phyloP scores from a whole-genome alignment of 2,329 filamentous ascomycete species.

The Sclerotiophoma versabilis region DNA sequence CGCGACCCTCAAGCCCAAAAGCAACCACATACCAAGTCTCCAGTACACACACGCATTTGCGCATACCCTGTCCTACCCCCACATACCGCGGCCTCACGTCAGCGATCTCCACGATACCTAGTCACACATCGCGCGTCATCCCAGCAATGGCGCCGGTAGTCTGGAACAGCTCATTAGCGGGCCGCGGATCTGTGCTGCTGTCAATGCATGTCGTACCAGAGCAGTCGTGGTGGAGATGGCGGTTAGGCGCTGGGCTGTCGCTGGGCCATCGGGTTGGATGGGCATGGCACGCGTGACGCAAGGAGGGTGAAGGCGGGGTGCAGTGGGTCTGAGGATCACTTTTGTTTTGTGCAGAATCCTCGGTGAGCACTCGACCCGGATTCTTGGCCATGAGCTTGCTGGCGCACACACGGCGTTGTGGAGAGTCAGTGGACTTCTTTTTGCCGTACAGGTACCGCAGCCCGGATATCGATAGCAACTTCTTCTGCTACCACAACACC shows the following conservation, averaged over 20 bases:
- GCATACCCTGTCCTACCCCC: not conserved
- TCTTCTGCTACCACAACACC: not conserved
- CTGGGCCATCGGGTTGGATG: not conserved
- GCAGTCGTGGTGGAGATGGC: constrained; percentile 3
- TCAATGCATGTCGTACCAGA: constrained; percentile 12
- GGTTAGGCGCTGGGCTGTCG: constrained; percentile 3
- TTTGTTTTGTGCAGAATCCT: constrained; percentile 5
- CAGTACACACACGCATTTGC: not conserved
- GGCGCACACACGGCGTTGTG: not conserved
- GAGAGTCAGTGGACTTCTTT: not conserved
- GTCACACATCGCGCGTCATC: constrained; percentile 9
- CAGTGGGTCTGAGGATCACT: not conserved
- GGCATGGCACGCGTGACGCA: not conserved
- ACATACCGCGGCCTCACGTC: not conserved
- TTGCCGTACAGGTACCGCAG: not conserved
- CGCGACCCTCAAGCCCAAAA: not conserved
- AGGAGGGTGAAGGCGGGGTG: not conserved
- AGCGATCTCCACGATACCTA: constrained; percentile 12
- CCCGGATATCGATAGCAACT: not conserved
- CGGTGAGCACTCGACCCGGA: not conserved
- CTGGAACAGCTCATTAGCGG: constrained; percentile 10
- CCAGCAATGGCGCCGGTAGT: not conserved
- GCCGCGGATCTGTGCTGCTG: constrained; percentile 4
- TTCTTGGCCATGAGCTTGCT: not conserved
- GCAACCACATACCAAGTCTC: not conserved